Conservation (phyloP, 768 basidiomycete genomes). For the Suillus weaverae region DNA sequence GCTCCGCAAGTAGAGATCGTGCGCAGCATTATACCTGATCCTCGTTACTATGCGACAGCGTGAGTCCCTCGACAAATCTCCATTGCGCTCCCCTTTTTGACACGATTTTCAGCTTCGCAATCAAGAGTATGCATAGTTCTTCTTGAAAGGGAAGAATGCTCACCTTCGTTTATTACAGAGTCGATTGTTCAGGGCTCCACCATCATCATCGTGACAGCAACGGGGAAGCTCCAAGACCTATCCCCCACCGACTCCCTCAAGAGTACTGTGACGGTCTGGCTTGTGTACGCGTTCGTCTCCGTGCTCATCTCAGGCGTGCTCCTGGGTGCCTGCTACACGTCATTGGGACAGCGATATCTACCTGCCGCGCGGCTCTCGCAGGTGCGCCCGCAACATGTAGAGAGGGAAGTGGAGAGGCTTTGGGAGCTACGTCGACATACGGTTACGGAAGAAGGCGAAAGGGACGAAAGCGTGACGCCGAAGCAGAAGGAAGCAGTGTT, state of each 20-base stretch:
- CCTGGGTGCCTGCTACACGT: conserved; percentile 30
- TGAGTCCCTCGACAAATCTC: conserved; percentile 14
- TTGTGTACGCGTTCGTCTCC: conserved; percentile 38
- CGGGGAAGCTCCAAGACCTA: conserved; percentile 41
- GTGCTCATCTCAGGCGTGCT: conserved; percentile 36
- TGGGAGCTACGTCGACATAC: conserved; percentile 12
- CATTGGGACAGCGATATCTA: conserved; percentile 23
- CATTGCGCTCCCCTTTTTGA: not conserved
- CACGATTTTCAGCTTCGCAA: conserved; percentile 33
- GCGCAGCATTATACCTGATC: conserved; percentile 42
- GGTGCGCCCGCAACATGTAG: conserved; percentile 31
- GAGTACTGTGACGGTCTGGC: conserved; percentile 39
- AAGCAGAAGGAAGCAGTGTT: conserved; percentile 7
- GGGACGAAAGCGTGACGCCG: not conserved
- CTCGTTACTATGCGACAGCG: conserved; percentile 42
- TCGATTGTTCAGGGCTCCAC: conserved; percentile 43
- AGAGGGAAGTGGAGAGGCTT: conserved; percentile 33
- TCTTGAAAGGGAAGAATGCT: not conserved
- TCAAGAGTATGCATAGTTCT: conserved; percentile 34
- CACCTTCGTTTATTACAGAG: conserved; percentile 24
- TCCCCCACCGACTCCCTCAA: conserved; percentile 36
- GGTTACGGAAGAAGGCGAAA: not conserved
- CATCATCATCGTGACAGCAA: conserved; percentile 43
- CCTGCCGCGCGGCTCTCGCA: conserved; percentile 42
- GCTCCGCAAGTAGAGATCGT: conserved; percentile 46